Evolutionary conservation across 305 asterid species (phyloP).

Genomic region (Fraxinus baroniana): DNA sequence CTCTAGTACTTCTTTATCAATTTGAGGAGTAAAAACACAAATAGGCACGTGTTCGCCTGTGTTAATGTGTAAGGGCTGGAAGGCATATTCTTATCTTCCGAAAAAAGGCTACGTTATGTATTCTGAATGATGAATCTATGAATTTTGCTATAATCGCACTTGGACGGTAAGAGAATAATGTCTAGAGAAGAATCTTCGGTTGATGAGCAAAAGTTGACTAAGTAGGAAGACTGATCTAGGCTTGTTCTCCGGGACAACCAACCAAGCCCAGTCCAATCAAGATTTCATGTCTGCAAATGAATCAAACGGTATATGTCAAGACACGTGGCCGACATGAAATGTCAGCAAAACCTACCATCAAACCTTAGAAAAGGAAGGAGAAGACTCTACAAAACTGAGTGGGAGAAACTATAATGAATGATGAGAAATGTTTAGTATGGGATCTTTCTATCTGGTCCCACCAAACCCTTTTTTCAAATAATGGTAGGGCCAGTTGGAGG

Average conservation of each 20-base stretch:
- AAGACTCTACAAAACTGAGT: constrained; percentile 29
- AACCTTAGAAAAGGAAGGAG: constrained; percentile 17
- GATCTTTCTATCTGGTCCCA: constrained; percentile 38
- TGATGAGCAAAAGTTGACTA: not conserved
- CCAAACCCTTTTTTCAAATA: constrained; percentile 15
- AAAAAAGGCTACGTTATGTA: constrained; percentile 9
- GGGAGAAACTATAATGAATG: constrained; percentile 39
- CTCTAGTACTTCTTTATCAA: not conserved
- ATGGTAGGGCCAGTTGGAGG: constrained; percentile 9
- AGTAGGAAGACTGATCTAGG: constrained; percentile 16
- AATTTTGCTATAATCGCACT: not conserved
- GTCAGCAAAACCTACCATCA: constrained; percentile 37
- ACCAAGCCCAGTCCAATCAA: constrained; percentile 33
- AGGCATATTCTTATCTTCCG: not conserved
- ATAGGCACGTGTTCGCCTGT: not conserved
- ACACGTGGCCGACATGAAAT: constrained; percentile 51
- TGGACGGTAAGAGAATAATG: not conserved
- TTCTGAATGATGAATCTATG: not conserved
- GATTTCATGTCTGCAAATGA: constrained; percentile 11
- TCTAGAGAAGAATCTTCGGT: not conserved
- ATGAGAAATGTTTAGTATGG: constrained; percentile 18
- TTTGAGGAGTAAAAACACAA: not conserved
- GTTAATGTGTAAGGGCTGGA: not conserved
- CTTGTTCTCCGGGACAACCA: constrained; percentile 41
- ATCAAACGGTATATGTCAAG: constrained; percentile 29